Percentiles rank a stretch among this genome's conserved stretches.
Conservation (phyloP, 768 basidiomycete species). For the Trametes maxima region DNA sequence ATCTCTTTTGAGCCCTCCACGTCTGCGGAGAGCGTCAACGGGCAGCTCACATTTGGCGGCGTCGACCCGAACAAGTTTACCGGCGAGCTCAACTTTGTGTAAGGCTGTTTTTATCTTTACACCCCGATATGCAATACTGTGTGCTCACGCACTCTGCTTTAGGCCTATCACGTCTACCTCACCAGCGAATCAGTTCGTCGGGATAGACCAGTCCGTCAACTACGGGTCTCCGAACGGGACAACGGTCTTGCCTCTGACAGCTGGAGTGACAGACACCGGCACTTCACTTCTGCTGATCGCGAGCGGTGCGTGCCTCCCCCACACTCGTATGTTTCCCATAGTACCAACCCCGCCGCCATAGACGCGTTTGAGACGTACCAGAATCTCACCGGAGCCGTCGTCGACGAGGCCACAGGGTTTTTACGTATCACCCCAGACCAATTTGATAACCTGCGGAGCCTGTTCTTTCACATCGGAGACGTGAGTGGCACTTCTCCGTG, state of each 20-base stretch:
- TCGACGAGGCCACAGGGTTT: conserved; percentile 30
- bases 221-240: conserved; percentile 30
- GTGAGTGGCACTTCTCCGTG: background rate
- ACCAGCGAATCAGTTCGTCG: conserved; percentile 38
- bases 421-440: conserved; percentile 26
- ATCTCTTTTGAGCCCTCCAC: conserved; percentile 40
- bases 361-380: conserved; percentile 32
- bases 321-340: too few relatives aligned
- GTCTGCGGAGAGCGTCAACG: conserved; percentile 31
- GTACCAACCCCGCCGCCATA: background rate
- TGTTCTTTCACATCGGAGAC: conserved; percentile 32
- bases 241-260: conserved; percentile 30
- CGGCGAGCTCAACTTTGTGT: conserved; percentile 34
- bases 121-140: too few relatives aligned
- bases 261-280: conserved; percentile 43
- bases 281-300: conserved; percentile 39
- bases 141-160: background rate
- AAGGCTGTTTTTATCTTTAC: background rate
- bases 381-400: conserved; percentile 28
- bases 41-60: conserved; percentile 42
- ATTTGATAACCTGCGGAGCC: conserved; percentile 24
- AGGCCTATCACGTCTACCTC: conserved; percentile 36
- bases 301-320: conserved; percentile 27
- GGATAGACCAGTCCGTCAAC: conserved; percentile 38
- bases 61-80: conserved; percentile 37